Base-by-base conservation (phyloP, 345 rosid genomes). In the Cardamine occulta region DNA sequence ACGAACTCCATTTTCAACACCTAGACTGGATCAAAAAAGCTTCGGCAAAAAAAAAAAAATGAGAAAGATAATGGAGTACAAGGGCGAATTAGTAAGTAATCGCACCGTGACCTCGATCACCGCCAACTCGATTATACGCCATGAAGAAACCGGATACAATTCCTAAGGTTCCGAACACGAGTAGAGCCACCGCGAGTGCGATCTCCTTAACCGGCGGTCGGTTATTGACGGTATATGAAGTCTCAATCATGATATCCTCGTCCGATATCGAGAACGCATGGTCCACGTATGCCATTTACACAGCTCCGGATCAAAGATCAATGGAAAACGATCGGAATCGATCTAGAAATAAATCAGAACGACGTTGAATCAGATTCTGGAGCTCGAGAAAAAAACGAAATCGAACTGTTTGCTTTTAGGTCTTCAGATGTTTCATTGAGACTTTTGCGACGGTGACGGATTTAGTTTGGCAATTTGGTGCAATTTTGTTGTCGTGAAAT, bases 201-300 rank as follows among this genome's bases (percentile, higher is more conserved):
- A 94, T 94, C 93, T 94, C 98, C 81, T 90, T 94, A 59, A 90
- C 80, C 18, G 98, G 98, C 12, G 98, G 97, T 14, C 90, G 83
- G 70, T 84, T 89, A 82, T 86, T 88, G 76, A 88, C 84, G 32
- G 86, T 67, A 74, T 90, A 86, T 0, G 93, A 74, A 4, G 80
- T 81, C 66, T 80, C 96, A 77, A 94, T 79, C 96, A 94, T 90
- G 32, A 90, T 80, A 66, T 91, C 97, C 80, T 94, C 98, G 83
- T 94, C 96, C 7, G 97, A 79, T 53, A 94, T 91, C 48, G 98
- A 94, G 86, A 94, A 94, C 14, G 97, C 97, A 58, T 91, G 97
- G 74, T 94, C 98, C 12, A 91, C 97, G 82, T 94, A 94, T 66
- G 98, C 97, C 98, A 94, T 93, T 58, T 14, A 64, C 31, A 70